A percentile compares a stretch with the other conserved stretches of the same genome.
Evolutionary conservation across 305 asterid species (phyloP).

Genomic region (Ilex paraguariensis): DNA sequence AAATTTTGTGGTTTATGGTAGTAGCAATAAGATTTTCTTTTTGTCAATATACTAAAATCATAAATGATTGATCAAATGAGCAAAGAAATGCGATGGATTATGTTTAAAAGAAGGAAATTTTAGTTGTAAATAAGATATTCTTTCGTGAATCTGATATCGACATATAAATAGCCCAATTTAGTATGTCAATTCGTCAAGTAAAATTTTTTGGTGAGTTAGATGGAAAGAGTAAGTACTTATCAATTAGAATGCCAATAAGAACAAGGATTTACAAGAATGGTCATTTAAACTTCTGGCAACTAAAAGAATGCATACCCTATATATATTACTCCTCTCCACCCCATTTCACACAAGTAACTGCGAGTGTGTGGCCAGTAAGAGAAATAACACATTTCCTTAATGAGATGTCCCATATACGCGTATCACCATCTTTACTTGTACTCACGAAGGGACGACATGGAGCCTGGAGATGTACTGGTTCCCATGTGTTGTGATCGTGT

Average conservation of each 20-base stretch:
- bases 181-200: neutral
- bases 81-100: too few species aligned
- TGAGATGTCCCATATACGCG: conserved; percentile 91
- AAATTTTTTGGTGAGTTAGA: neutral
- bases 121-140: too few species aligned
- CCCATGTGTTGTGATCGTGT: too few species aligned
- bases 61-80: too few species aligned
- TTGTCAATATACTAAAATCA: too few species aligned
- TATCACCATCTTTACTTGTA: conserved; percentile 98
- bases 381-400: conserved; percentile 60
- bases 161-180: neutral
- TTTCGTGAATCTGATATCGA: too few species aligned
- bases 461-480: conserved; percentile 88
- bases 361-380: conserved; percentile 89
- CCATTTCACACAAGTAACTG: conserved; percentile 97
- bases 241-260: neutral
- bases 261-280: neutral
- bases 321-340: conserved; percentile 95
- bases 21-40: too few species aligned
- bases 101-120: too few species aligned
- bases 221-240: too few species aligned
- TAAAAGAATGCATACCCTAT: conserved; percentile 62
- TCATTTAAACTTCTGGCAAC: neutral
- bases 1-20: too few species aligned
- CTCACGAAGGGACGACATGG: conserved; percentile 94